These are phyloP conservation scores for Pseudoscleropodium purum DNA, from an alignment of 225 moss, liverwort and hornwort species.

Conservation along the genomic window DNA sequence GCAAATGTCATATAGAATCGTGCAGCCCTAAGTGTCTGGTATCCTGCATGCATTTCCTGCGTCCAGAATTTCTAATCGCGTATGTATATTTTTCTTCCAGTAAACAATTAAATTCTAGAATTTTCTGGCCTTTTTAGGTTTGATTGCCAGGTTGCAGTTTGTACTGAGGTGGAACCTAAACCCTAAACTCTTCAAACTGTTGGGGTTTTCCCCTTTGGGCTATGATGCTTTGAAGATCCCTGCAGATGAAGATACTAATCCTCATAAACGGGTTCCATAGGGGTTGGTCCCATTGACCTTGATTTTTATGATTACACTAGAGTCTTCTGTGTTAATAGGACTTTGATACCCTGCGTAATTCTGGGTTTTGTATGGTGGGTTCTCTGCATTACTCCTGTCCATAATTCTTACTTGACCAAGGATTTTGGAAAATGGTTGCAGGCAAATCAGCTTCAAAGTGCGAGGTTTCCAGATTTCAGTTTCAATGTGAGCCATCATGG, in stretches of 20 bases:
- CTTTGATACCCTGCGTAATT: not conserved
- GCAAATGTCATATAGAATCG: not conserved
- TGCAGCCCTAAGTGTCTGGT: not conserved
- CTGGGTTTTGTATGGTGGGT: not conserved
- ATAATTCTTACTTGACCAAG: not conserved
- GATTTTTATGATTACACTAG: not conserved
- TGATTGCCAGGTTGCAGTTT: not conserved
- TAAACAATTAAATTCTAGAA: not conserved
- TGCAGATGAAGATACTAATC: not conserved
- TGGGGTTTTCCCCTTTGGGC: not conserved
- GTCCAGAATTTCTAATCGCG: not conserved
- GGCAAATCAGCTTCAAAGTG: conserved; percentile 4
- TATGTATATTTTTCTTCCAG: not conserved
- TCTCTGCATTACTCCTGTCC: not conserved
- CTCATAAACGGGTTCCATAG: not conserved
- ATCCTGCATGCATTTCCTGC: not conserved
- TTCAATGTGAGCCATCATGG: conserved; percentile 73
- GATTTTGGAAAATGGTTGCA: not conserved
- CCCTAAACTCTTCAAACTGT: not conserved
- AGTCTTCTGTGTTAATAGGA: not conserved
- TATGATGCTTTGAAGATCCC: not conserved
- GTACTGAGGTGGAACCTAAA: not conserved
- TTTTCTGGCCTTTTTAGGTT: not conserved
- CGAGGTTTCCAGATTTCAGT: conserved; percentile 32
- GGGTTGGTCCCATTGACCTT: not conserved